These are phyloP conservation scores for Heliosperma pusillum DNA, from an alignment of 148 eudicot genomes.

Conservation along the genomic window DNA sequence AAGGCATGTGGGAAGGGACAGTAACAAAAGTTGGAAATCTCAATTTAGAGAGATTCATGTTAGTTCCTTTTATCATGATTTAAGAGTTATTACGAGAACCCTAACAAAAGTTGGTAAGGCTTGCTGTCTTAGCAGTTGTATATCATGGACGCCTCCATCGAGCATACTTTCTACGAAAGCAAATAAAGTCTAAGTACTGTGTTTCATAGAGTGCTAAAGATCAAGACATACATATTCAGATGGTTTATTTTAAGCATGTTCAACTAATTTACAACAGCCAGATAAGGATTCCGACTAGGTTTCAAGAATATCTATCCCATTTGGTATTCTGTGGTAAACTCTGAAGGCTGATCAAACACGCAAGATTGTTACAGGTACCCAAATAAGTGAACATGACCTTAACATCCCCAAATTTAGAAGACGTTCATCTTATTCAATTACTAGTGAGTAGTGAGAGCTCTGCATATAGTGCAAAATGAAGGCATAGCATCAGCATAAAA, in stretches of 20 bases:
- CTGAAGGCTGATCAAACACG: neutral
- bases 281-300: neutral
- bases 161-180: neutral
- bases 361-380: neutral
- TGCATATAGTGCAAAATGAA: neutral
- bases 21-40: too few relatives aligned
- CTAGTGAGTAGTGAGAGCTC: neutral
- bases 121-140: neutral
- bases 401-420: neutral
- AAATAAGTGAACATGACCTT: neutral
- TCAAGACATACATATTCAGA: neutral
- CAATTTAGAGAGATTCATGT: too few relatives aligned
- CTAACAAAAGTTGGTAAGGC: too few relatives aligned
- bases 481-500: neutral
- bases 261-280: neutral
- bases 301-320: neutral
- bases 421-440: neutral
- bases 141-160: neutral
- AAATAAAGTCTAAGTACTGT: neutral
- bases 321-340: neutral
- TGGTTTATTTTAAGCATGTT: neutral
- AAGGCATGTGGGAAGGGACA: too few relatives aligned
- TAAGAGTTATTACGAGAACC: too few relatives aligned
- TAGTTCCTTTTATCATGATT: too few relatives aligned
- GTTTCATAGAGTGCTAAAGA: neutral